These are phyloP conservation scores for Macrocystidia cucumis DNA, from an alignment of 1,284 basidiomycete species.

Conservation along the genomic window DNA sequence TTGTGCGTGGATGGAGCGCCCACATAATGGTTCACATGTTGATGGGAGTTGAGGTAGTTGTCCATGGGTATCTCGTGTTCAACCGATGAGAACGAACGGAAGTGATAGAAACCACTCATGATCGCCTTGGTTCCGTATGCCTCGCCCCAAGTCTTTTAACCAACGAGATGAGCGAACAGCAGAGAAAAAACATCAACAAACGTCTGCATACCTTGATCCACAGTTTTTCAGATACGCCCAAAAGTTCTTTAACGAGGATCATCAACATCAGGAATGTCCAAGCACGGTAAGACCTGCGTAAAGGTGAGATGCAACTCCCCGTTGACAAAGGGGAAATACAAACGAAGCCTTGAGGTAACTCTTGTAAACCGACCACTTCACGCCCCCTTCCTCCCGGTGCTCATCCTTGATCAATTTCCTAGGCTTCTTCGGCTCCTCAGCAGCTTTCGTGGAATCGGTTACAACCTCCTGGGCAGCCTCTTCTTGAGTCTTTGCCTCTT, in stretches of 20 bases:
- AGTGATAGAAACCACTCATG: conserved; percentile 17
- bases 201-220: conserved; percentile 65
- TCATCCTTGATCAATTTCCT: conserved; percentile 65
- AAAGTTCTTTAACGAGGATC: conserved; percentile 39
- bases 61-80: conserved; percentile 32
- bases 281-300: conserved; percentile 54
- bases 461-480: conserved; percentile 7
- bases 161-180: neutral
- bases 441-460: conserved; percentile 9
- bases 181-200: neutral
- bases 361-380: conserved; percentile 76
- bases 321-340: conserved; percentile 12
- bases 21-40: conserved; percentile 15
- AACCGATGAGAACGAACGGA: conserved; percentile 23
- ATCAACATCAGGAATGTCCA: conserved; percentile 44
- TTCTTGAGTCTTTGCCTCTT: conserved; percentile 17
- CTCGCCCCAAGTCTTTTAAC: conserved; percentile 48
- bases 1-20: neutral
- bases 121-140: conserved; percentile 33
- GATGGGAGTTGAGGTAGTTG: conserved; percentile 28
- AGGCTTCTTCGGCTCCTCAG: conserved; percentile 40
- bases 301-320: neutral
- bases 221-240: conserved; percentile 54
- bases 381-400: conserved; percentile 64
- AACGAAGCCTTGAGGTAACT: conserved; percentile 70